Conservation (phyloP, 176 grass and related monocot species). For the Aegilops umbellulata region DNA sequence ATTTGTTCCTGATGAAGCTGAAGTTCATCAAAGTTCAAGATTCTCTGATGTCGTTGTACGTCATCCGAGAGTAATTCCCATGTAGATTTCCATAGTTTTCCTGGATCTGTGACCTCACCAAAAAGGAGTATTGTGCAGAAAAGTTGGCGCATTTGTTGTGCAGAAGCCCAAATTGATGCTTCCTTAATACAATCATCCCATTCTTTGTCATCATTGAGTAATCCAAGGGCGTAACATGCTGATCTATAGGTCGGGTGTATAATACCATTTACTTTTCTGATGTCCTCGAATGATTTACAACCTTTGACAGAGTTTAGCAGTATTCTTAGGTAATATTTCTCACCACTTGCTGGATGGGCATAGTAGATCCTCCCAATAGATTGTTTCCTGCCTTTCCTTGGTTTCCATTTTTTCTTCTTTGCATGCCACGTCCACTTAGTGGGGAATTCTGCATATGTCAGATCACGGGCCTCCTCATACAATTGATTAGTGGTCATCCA, state of each 20-base stretch:
- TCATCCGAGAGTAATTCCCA: slow-evolving; percentile 19
- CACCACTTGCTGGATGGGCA: slow-evolving; percentile 12
- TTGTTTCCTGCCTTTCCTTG: neutral
- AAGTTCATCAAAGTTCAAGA: neutral
- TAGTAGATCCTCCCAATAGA: slow-evolving; percentile 18
- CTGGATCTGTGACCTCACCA: neutral
- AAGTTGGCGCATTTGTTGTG: slow-evolving; percentile 10
- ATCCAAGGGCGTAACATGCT: slow-evolving; percentile 19
- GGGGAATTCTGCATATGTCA: slow-evolving; percentile 36
- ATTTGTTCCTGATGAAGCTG: neutral
- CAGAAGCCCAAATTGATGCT: slow-evolving; percentile 1
- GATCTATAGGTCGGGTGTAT: slow-evolving; percentile 1
- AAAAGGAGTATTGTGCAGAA: slow-evolving; percentile 15
- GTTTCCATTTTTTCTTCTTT: neutral
- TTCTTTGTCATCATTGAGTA: slow-evolving; percentile 24
- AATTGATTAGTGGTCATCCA: slow-evolving; percentile 22
- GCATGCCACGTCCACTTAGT: slow-evolving; percentile 14
- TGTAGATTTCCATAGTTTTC: neutral
- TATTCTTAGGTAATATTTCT: slow-evolving; percentile 22
- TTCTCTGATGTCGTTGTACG: neutral
- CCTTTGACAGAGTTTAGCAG: neutral
- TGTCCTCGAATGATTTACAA: neutral
- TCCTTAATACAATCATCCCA: slow-evolving; percentile 20
- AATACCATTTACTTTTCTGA: neutral
- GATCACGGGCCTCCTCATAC: neutral